These are phyloP conservation scores for Babesia sp. DNA, from an alignment of 169 alveolate genomes.

Conservation along the genomic window DNA sequence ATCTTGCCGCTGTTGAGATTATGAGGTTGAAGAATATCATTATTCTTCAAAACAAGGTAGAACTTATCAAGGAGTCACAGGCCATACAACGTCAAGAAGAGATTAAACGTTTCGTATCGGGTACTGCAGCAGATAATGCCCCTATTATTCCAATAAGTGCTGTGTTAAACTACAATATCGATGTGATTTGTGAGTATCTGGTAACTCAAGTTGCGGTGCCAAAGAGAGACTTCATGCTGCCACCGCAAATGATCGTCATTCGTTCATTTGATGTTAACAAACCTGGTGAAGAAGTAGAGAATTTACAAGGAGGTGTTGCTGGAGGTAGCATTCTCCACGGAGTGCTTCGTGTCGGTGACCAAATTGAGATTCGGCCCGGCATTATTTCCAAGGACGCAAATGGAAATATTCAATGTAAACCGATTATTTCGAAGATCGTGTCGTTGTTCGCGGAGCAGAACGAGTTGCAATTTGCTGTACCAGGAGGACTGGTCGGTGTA, in stretches of 20 bases:
- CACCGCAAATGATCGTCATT: conserved; percentile 97
- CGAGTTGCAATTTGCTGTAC: conserved; percentile 96
- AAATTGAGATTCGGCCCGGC: conserved; percentile 98
- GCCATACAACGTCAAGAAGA: conserved; percentile 94
- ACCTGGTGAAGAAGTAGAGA: conserved; percentile 97
- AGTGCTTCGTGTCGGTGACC: conserved; percentile 94
- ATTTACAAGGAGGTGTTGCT: conserved; percentile 98
- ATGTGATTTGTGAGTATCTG: conserved; percentile 93
- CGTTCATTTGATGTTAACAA: conserved; percentile 98
- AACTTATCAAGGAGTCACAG: conserved; percentile 94
- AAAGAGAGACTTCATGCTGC: conserved; percentile 93
- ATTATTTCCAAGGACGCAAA: conserved; percentile 86
- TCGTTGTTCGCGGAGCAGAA: conserved; percentile 97
- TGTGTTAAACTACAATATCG: conserved; percentile 95
- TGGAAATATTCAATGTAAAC: conserved; percentile 88
- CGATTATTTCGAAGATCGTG: conserved; percentile 86
- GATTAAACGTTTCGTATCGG: conserved; percentile 87
- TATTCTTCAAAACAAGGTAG: conserved; percentile 97
- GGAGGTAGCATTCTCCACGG: conserved; percentile 98
- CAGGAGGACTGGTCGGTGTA: conserved; percentile 95
- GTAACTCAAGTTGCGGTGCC: conserved; percentile 94
- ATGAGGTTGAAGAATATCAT: conserved; percentile 96
- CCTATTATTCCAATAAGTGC: conserved; percentile 97
- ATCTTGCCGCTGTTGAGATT: conserved; percentile 98
- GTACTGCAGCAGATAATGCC: conserved; percentile 96